Percentiles rank a stretch among this genome's conserved stretches.
Evolutionary conservation across 129 eudicot species (phyloP).

Genomic region (Pseudognaphalium luteoalbum): DNA sequence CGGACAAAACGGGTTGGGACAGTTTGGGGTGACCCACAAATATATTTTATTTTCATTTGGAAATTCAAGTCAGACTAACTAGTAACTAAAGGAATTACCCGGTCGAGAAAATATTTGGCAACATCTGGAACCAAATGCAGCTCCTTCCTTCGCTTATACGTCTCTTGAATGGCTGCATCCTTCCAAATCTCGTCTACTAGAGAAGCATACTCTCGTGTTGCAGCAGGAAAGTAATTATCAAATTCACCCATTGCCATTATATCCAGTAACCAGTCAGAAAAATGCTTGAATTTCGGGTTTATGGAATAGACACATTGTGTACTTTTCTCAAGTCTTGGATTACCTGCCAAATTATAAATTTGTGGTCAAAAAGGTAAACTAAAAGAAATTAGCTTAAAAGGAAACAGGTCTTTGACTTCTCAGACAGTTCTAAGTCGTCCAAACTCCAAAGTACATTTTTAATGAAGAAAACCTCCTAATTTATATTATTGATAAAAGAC

Average conservation of each 20-base stretch:
- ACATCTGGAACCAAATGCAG: slow-evolving; percentile 49
- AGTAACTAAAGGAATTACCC: slow-evolving; percentile 32
- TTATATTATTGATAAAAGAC: too few relatives aligned
- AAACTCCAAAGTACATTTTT: background rate
- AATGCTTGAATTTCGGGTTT: slow-evolving; percentile 53
- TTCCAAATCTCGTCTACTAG: slow-evolving; percentile 56
- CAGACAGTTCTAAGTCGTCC: background rate
- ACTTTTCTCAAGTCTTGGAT: slow-evolving; percentile 28
- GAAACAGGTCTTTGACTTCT: background rate
- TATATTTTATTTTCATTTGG: background rate
- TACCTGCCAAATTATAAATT: slow-evolving; percentile 30
- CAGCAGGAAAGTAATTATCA: slow-evolving; percentile 53
- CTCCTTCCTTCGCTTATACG: slow-evolving; percentile 46
- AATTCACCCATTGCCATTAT: slow-evolving; percentile 50
- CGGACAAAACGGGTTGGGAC: background rate
- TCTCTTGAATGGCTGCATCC: slow-evolving; percentile 62
- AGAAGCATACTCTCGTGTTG: slow-evolving; percentile 55
- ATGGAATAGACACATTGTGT: slow-evolving; percentile 42
- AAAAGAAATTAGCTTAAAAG: background rate
- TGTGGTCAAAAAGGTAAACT: background rate
- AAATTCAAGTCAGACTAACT: background rate
- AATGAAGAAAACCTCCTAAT: background rate
- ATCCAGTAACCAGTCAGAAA: slow-evolving; percentile 61
- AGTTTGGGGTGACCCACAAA: background rate
- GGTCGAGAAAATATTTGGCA: slow-evolving; percentile 49